Percentiles rank a stretch among this genome's conserved stretches.
These are phyloP conservation scores for Chrysoporthe austroafricana DNA, from an alignment of 2,329 filamentous ascomycete genomes.

Conservation along the genomic window DNA sequence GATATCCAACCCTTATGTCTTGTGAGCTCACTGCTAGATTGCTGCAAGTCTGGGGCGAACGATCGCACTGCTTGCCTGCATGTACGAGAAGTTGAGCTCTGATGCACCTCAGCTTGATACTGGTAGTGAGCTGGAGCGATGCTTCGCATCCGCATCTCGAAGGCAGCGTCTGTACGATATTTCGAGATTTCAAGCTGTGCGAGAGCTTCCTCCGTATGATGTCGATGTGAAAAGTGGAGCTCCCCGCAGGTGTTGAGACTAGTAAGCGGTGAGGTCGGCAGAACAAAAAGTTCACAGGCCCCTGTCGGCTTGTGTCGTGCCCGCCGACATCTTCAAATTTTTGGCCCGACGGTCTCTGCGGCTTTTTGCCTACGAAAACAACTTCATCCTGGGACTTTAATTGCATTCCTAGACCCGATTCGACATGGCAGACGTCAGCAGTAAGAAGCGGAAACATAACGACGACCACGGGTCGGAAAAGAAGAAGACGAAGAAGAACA, in stretches of 20 bases:
- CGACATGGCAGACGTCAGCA: conserved; percentile 42
- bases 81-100: not conserved
- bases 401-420: conserved; percentile 6
- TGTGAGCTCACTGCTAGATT: not conserved
- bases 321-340: conserved; percentile 18
- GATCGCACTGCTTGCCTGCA: not conserved
- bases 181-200: conserved; percentile 15
- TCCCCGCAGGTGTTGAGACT: not conserved
- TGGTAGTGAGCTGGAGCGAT: not conserved
- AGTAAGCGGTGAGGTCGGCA: conserved; percentile 26
- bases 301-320: not conserved
- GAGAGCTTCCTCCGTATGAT: conserved; percentile 6
- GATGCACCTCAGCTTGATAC: not conserved
- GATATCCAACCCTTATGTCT: not conserved
- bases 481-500: conserved; percentile 53
- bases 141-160: not conserved
- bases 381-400: not conserved
- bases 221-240: conserved; percentile 10
- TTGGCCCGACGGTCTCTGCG: not conserved
- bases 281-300: conserved; percentile 20
- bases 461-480: conserved; percentile 42
- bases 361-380: conserved; percentile 2
- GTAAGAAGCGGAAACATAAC: conserved; percentile 59
- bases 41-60: not conserved
- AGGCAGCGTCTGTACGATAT: not conserved